phyloP scores from a whole-genome alignment of 2,329 filamentous ascomycete genomes.

The Grosmannia serpens region DNA sequence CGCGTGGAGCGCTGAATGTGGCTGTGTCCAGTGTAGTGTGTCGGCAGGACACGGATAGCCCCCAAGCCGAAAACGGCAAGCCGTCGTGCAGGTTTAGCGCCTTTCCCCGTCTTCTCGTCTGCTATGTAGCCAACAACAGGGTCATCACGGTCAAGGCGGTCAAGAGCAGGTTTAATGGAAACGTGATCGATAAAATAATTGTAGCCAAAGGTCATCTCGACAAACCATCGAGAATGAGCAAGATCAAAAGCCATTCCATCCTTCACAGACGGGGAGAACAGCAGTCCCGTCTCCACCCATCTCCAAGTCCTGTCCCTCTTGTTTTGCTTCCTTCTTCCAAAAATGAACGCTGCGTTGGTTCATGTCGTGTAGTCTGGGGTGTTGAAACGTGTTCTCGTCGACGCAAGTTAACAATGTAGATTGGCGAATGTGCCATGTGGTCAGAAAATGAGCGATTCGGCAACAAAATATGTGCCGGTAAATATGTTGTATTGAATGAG shows the following conservation, averaged over 20 bases:
- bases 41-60: too few relatives aligned
- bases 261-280: not conserved
- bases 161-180: too few relatives aligned
- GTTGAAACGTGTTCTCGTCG: conserved; percentile 3
- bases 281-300: not conserved
- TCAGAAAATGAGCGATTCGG: not conserved
- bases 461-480: not conserved
- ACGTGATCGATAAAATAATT: not conserved
- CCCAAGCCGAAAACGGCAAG: too few relatives aligned
- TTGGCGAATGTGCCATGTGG: not conserved
- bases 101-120: too few relatives aligned
- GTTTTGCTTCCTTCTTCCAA: not conserved
- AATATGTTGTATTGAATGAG: not conserved
- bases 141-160: too few relatives aligned
- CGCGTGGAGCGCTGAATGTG: too few relatives aligned
- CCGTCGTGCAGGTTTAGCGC: too few relatives aligned
- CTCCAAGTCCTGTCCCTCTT: not conserved
- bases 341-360: conserved; percentile 1
- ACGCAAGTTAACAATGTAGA: not conserved
- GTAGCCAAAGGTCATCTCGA: not conserved
- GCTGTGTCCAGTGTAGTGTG: too few relatives aligned
- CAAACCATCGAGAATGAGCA: not conserved
- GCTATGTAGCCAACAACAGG: too few relatives aligned
- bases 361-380: not conserved
- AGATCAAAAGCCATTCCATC: not conserved